Evolutionary conservation across 768 basidiomycete species (phyloP).

Genomic region (Lyophyllum shimeji): DNA sequence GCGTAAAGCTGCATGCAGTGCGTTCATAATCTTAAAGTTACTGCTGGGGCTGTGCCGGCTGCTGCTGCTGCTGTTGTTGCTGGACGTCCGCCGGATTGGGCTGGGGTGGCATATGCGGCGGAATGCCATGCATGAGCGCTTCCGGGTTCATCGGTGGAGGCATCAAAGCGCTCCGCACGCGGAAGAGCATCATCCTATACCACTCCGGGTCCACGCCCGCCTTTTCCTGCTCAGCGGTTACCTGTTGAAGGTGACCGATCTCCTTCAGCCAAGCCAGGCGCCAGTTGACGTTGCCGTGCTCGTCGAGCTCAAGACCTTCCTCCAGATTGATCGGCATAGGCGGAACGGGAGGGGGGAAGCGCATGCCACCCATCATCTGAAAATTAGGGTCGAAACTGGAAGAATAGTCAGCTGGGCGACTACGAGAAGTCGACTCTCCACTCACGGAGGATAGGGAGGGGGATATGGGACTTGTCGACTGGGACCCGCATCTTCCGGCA

Average conservation of each 20-base stretch:
- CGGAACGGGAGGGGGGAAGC: constrained; percentile 54
- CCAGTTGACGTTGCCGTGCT: constrained; percentile 82
- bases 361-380: constrained; percentile 65
- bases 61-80: constrained; percentile 31
- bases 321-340: constrained; percentile 63
- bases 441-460: constrained; percentile 62
- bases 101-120: constrained; percentile 39
- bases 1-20: background rate
- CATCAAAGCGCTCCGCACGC: constrained; percentile 75
- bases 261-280: constrained; percentile 79
- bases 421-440: constrained; percentile 14
- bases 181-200: constrained; percentile 83
- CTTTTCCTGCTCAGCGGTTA: constrained; percentile 83
- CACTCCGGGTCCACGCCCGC: constrained; percentile 79
- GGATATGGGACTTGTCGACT: constrained; percentile 60
- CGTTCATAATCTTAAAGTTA: too few species aligned
- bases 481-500: constrained; percentile 62
- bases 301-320: constrained; percentile 70
- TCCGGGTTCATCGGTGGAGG: constrained; percentile 53
- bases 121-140: constrained; percentile 45
- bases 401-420: constrained; percentile 15
- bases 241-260: constrained; percentile 67
- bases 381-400: constrained; percentile 75
- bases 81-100: constrained; percentile 39
- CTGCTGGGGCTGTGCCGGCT: constrained; percentile 12